A percentile compares a stretch with the other conserved stretches of the same genome.
phyloP scores from a whole-genome alignment of 179 eudicot genomes.

The Silene noctiflora region DNA sequence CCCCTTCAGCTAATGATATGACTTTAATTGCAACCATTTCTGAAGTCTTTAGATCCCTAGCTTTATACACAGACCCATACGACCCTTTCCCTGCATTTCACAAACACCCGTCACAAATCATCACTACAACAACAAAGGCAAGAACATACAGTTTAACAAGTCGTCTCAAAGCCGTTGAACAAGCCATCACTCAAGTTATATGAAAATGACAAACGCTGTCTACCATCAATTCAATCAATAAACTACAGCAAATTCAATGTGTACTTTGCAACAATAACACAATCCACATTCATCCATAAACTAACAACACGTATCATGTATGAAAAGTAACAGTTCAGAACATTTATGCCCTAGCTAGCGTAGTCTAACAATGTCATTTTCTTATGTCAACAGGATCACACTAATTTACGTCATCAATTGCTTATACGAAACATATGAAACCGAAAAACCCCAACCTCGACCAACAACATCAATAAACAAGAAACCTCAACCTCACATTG shows the following conservation, averaged over 20 bases:
- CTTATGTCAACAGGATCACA: too few relatives aligned
- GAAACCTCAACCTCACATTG: neutral
- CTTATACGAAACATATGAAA: too few relatives aligned
- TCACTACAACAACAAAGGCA: too few relatives aligned
- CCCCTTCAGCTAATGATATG: conserved; percentile 93
- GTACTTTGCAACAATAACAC: neutral
- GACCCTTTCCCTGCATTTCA: too few relatives aligned
- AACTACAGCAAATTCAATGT: neutral
- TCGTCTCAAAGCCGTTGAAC: neutral
- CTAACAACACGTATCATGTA: neutral
- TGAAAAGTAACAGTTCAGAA: neutral
- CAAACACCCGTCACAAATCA: too few relatives aligned
- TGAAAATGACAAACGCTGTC: neutral
- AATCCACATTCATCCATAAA: neutral
- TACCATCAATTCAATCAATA: neutral
- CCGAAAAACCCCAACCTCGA: too few relatives aligned
- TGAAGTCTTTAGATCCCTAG: conserved; percentile 82
- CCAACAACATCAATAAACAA: neutral
- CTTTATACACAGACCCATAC: too few relatives aligned
- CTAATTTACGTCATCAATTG: too few relatives aligned
- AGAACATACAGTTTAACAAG: too few relatives aligned
- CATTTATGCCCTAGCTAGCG: too few relatives aligned
- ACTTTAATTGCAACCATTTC: conserved; percentile 98
- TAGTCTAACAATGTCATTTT: neutral
- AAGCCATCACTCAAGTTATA: too few relatives aligned